A percentile compares a stretch with the other conserved stretches of the same genome.
phyloP scores from a whole-genome alignment of 352 stramenopile species.

The Globisporangium lucens region DNA sequence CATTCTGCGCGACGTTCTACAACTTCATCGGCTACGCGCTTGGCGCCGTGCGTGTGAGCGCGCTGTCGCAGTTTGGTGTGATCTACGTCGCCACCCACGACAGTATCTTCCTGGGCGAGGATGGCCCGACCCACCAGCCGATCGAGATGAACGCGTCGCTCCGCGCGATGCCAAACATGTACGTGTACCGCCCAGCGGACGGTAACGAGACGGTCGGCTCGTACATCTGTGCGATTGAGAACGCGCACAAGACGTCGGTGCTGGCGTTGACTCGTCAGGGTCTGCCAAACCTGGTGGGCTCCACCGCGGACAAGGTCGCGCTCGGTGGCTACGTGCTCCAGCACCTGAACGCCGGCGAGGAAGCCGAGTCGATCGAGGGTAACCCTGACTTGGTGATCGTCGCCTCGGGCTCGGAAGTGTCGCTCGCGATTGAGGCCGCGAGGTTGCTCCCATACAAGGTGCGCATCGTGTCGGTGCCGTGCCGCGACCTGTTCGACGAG shows the following conservation, averaged over 20 bases:
- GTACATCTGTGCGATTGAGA: conserved; percentile 90
- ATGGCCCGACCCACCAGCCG: conserved; percentile 99
- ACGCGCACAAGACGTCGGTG: conserved; percentile 89
- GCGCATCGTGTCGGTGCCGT: conserved; percentile 97
- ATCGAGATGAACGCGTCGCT: conserved; percentile 97
- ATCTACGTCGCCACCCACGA: conserved; percentile 99
- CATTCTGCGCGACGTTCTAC: conserved; percentile 99
- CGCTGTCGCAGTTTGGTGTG: conserved; percentile 94
- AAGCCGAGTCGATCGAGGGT: conserved; percentile 63
- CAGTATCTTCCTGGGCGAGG: conserved; percentile 99
- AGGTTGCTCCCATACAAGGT: conserved; percentile 88
- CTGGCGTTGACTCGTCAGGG: conserved; percentile 92
- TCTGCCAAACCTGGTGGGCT: conserved; percentile 89
- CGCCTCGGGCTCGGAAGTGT: conserved; percentile 95
- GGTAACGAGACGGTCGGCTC: conserved; percentile 97
- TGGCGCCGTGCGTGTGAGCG: conserved; percentile 93
- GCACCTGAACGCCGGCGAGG: conserved; percentile 73
- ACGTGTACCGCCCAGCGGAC: conserved; percentile 97
- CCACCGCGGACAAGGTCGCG: conserved; percentile 85
- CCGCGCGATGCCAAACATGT: conserved; percentile 97
- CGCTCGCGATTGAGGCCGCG: conserved; percentile 92
- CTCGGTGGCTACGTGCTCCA: conserved; percentile 89
- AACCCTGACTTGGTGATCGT: conserved; percentile 91
- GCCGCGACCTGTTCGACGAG: conserved; percentile 96
- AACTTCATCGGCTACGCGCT: conserved; percentile 99